These are phyloP conservation scores for Acarospora socialis DNA, from an alignment of 2,329 filamentous ascomycete genomes.

Conservation along the genomic window DNA sequence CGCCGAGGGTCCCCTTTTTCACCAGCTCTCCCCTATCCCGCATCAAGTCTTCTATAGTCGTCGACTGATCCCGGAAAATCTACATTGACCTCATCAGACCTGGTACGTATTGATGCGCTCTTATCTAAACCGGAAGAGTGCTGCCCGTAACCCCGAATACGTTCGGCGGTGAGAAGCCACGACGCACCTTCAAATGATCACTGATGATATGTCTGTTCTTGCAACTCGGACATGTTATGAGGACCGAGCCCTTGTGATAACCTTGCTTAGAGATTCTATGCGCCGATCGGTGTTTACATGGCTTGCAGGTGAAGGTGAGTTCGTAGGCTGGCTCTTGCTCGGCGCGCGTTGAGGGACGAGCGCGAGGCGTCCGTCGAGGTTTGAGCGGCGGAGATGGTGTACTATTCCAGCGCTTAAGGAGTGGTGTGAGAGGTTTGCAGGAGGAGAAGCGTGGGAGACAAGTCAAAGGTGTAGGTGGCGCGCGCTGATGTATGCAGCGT, in stretches of 20 bases:
- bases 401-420: too few relatives aligned
- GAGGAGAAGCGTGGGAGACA: slow-evolving; percentile 18
- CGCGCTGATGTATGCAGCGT: not conserved
- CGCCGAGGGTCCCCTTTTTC: slow-evolving; percentile 55
- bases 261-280: slow-evolving; percentile 87
- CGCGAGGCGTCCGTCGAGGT: too few relatives aligned
- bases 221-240: slow-evolving; percentile 80
- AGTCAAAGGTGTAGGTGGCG: not conserved
- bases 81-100: slow-evolving; percentile 14
- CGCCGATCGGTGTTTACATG: slow-evolving; percentile 63
- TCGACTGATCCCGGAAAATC: slow-evolving; percentile 57
- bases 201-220: slow-evolving; percentile 80
- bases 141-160: too few relatives aligned
- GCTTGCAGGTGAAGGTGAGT: slow-evolving; percentile 83
- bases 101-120: too few relatives aligned
- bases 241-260: slow-evolving; percentile 77
- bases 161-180: not conserved
- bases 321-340: slow-evolving; percentile 57
- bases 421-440: slow-evolving; percentile 18
- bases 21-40: slow-evolving; percentile 59
- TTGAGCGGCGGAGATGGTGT: too few relatives aligned
- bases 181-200: slow-evolving; percentile 58
- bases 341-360: slow-evolving; percentile 24
- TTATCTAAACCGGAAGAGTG: not conserved
- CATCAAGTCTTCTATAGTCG: slow-evolving; percentile 67